phyloP scores from a whole-genome alignment of 1,284 basidiomycete genomes.

The Pseudozyma thailandica region DNA sequence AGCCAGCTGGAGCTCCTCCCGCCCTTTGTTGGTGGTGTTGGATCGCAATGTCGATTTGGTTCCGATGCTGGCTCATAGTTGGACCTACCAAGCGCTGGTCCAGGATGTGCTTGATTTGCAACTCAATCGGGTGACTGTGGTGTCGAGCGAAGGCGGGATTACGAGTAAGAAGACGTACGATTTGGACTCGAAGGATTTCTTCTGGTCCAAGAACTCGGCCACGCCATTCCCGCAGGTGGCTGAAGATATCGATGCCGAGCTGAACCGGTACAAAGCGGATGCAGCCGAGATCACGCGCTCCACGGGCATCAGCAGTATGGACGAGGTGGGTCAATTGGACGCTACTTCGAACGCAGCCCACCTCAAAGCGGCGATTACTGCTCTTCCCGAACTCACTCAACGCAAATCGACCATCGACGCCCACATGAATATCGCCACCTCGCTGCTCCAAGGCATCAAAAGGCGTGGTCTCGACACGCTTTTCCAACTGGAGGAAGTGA shows the following conservation, averaged over 20 bases:
- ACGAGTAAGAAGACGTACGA: constrained; percentile 75
- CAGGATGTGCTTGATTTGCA: constrained; percentile 98
- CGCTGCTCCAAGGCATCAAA: constrained; percentile 94
- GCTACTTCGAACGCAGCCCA: constrained; percentile 93
- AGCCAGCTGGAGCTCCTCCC: constrained; percentile 39
- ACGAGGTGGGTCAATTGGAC: constrained; percentile 78
- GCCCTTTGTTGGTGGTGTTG: constrained; percentile 80
- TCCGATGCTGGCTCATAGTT: constrained; percentile 94
- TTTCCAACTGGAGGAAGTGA: constrained; percentile 94
- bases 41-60: constrained; percentile 96
- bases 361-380: constrained; percentile 96
- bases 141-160: constrained; percentile 33
- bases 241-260: constrained; percentile 92
- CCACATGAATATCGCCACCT: constrained; percentile 99
- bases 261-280: constrained; percentile 92
- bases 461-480: constrained; percentile 92
- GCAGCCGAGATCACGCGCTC: constrained; percentile 96
- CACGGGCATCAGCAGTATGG: constrained; percentile 94
- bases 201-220: constrained; percentile 96
- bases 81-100: constrained; percentile 98
- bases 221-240: constrained; percentile 98
- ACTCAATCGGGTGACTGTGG: constrained; percentile 90
- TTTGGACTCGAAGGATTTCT: constrained; percentile 97
- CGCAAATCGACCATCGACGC: constrained; percentile 96
- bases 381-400: constrained; percentile 95